phyloP scores from a whole-genome alignment of 768 basidiomycete species.

The Hydnomerulius pinastri region DNA sequence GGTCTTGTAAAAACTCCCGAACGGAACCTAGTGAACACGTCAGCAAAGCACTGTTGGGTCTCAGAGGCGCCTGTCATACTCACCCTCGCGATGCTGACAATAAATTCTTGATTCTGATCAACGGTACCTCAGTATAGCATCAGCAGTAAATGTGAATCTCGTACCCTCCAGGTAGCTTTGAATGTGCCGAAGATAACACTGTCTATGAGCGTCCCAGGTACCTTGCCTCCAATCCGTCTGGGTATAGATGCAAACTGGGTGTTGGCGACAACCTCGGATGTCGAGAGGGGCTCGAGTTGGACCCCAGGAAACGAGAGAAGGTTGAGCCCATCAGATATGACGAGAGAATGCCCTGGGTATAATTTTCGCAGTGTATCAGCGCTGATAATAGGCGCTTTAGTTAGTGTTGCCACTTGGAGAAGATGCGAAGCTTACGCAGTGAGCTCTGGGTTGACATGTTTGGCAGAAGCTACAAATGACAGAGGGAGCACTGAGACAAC shows the following conservation, averaged over 20 bases:
- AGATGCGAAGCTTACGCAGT: conserved; percentile 40
- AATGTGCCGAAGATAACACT: conserved; percentile 56
- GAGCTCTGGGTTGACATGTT: conserved; percentile 45
- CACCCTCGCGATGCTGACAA: conserved; percentile 54
- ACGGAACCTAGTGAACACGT: conserved; percentile 31
- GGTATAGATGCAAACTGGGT: conserved; percentile 50
- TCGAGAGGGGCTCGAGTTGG: conserved; percentile 43
- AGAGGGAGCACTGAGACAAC: conserved; percentile 5
- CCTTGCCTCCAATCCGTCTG: conserved; percentile 36
- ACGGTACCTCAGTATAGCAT: conserved; percentile 2
- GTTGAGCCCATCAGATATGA: conserved; percentile 51
- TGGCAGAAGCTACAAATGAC: conserved; percentile 48
- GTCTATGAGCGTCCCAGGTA: conserved; percentile 57
- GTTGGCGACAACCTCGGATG: conserved; percentile 52
- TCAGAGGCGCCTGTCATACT: conserved; percentile 28
- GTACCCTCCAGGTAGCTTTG: conserved; percentile 58
- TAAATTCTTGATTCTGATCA: conserved; percentile 53
- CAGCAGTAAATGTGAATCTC: conserved; percentile 13
- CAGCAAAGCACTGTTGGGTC: background rate
- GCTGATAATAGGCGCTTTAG: conserved; percentile 17
- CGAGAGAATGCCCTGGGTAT: conserved; percentile 63
- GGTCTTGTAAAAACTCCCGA: conserved; percentile 20
- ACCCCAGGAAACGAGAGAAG: conserved; percentile 55
- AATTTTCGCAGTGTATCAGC: conserved; percentile 53
- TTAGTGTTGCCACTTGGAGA: conserved; percentile 6